phyloP scores from a whole-genome alignment of 2,329 filamentous ascomycete species.

The Neurospora sp. region DNA sequence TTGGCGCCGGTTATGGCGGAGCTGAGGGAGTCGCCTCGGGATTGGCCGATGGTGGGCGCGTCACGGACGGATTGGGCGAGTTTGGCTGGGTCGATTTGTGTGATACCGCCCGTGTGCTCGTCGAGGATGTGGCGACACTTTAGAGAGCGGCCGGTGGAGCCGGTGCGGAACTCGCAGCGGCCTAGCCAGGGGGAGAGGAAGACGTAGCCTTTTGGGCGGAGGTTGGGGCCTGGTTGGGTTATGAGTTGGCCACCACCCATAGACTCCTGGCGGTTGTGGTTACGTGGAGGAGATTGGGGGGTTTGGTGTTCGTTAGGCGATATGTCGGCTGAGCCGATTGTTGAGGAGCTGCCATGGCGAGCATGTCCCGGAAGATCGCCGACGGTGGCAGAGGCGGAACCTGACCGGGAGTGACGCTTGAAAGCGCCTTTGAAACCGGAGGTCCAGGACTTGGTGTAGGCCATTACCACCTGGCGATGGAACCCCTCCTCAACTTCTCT shows the following conservation, averaged over 20 bases:
- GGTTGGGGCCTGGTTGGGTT: slow-evolving; percentile 34
- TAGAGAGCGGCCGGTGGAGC: slow-evolving; percentile 62
- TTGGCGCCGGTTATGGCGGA: slow-evolving; percentile 27
- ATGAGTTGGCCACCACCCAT: slow-evolving; percentile 20
- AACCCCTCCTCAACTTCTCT: slow-evolving; percentile 28
- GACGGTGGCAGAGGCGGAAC: slow-evolving; percentile 12
- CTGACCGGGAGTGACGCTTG: slow-evolving; percentile 24
- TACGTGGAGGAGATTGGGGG: neutral
- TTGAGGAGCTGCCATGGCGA: slow-evolving; percentile 23
- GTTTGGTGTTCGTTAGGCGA: slow-evolving; percentile 4
- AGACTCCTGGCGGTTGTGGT: slow-evolving; percentile 17
- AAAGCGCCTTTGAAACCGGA: slow-evolving; percentile 37
- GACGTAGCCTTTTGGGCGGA: slow-evolving; percentile 56
- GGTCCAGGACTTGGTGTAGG: slow-evolving; percentile 40
- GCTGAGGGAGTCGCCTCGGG: slow-evolving; percentile 17
- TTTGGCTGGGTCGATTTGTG: slow-evolving; percentile 34
- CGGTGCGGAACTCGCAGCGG: slow-evolving; percentile 75
- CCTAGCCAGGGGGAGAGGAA: slow-evolving; percentile 84
- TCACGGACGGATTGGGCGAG: slow-evolving; percentile 23
- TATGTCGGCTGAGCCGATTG: slow-evolving; percentile 25
- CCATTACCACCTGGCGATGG: slow-evolving; percentile 47
- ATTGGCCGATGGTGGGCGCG: slow-evolving; percentile 21
- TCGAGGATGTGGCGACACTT: slow-evolving; percentile 65
- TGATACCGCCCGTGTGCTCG: slow-evolving; percentile 21
- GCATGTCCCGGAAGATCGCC: slow-evolving; percentile 16